These are phyloP conservation scores for Rhinocladiella similis DNA, from an alignment of 2,329 filamentous ascomycete species.

Conservation along the genomic window DNA sequence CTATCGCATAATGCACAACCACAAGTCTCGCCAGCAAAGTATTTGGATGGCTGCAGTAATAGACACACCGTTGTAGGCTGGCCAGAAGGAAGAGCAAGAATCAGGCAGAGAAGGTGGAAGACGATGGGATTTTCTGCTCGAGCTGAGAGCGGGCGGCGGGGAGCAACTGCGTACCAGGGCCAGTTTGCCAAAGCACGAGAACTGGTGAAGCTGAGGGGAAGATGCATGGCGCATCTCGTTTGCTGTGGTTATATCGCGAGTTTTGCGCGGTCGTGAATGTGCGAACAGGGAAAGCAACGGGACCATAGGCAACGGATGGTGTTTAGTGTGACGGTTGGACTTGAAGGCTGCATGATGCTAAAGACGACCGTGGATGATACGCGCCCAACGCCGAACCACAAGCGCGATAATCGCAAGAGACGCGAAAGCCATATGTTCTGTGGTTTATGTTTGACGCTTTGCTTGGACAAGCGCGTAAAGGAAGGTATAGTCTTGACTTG, in stretches of 20 bases:
- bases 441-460: too few species aligned
- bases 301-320: slow-evolving; percentile 17
- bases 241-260: slow-evolving; percentile 28
- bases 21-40: not conserved
- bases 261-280: slow-evolving; percentile 26
- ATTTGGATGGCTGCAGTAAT: not conserved
- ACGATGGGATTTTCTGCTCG: slow-evolving; percentile 3
- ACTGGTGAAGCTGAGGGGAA: slow-evolving; percentile 10
- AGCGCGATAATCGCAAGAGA: not conserved
- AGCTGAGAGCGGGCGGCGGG: slow-evolving; percentile 1
- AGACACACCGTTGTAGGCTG: not conserved
- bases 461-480: too few species aligned
- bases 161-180: slow-evolving; percentile 8
- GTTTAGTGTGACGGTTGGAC: slow-evolving; percentile 9
- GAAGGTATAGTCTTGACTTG: too few species aligned
- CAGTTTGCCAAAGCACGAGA: slow-evolving; percentile 1
- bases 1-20: slow-evolving; percentile 12
- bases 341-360: slow-evolving; percentile 16
- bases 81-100: not conserved
- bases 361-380: slow-evolving; percentile 12
- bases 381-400: slow-evolving; percentile 11
- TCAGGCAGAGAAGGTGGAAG: slow-evolving; percentile 8
- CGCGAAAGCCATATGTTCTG: too few species aligned
- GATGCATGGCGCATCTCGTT: slow-evolving; percentile 18
- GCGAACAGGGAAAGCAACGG: slow-evolving; percentile 16